A percentile compares a stretch with the other conserved stretches of the same genome.
These are phyloP conservation scores for Macrolepiota albuminosa DNA, from an alignment of 768 basidiomycete genomes.

Conservation along the genomic window DNA sequence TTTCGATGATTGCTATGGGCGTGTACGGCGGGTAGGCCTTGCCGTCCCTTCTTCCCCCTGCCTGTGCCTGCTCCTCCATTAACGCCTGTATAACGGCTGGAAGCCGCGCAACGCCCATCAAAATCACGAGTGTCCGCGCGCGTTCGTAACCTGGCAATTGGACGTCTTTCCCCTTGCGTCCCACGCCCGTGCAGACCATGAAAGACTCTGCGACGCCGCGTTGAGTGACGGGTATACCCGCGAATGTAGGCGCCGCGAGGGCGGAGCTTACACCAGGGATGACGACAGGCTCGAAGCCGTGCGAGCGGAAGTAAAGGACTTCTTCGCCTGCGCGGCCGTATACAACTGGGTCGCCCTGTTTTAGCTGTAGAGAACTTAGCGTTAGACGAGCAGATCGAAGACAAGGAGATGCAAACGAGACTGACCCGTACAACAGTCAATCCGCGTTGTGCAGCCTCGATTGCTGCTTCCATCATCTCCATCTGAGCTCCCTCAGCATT, in stretches of 20 bases:
- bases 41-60: slow-evolving; percentile 25
- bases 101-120: slow-evolving; percentile 95
- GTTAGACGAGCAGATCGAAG: neutral
- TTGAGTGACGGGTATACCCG: slow-evolving; percentile 92
- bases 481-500: slow-evolving; percentile 93
- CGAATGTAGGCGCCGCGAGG: slow-evolving; percentile 84
- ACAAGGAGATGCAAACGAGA: slow-evolving; percentile 13
- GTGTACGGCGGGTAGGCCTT: slow-evolving; percentile 63
- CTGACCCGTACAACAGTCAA: slow-evolving; percentile 83
- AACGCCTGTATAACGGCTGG: slow-evolving; percentile 66
- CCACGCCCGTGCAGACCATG: slow-evolving; percentile 91
- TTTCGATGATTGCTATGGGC: slow-evolving; percentile 92
- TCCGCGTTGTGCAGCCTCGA: slow-evolving; percentile 76
- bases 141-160: slow-evolving; percentile 86
- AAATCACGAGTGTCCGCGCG: slow-evolving; percentile 70
- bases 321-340: slow-evolving; percentile 96
- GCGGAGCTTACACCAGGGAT: slow-evolving; percentile 90
- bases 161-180: slow-evolving; percentile 77
- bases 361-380: slow-evolving; percentile 50
- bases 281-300: slow-evolving; percentile 79
- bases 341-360: slow-evolving; percentile 96
- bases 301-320: slow-evolving; percentile 83
- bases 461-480: slow-evolving; percentile 91
- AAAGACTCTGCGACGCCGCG: slow-evolving; percentile 90
- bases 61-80: slow-evolving; percentile 13